Evolutionary conservation across 768 basidiomycete species (phyloP).

Genomic region (Daedaleopsis nitida): DNA sequence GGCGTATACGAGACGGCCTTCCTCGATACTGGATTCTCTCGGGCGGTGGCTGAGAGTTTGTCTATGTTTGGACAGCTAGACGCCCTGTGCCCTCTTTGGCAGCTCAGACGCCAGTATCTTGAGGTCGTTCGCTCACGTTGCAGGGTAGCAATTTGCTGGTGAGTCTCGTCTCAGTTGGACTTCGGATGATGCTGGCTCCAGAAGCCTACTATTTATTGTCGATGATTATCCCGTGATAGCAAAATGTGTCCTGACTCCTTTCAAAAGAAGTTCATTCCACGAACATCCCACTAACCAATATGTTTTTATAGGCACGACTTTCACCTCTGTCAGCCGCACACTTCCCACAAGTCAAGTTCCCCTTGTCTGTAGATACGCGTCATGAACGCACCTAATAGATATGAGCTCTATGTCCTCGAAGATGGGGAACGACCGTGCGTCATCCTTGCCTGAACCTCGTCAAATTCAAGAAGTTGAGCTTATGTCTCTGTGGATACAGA

Average conservation of each 20-base stretch:
- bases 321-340: background rate
- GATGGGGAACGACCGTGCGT: constrained; percentile 95
- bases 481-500: constrained; percentile 40
- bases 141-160: constrained; percentile 11
- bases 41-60: constrained; percentile 21
- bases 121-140: constrained; percentile 1
- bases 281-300: background rate
- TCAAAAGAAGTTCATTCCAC: background rate
- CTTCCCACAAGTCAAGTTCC: background rate
- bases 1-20: constrained; percentile 26
- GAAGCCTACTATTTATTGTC: constrained; percentile 71
- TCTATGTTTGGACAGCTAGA: constrained; percentile 17
- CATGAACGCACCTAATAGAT: constrained; percentile 96
- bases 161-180: constrained; percentile 12
- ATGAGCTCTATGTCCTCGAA: constrained; percentile 87
- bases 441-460: constrained; percentile 6
- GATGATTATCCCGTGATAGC: constrained; percentile 48
- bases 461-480: constrained; percentile 12
- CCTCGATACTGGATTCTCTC: constrained; percentile 17
- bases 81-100: background rate
- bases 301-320: constrained; percentile 1
- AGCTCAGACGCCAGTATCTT: constrained; percentile 3
- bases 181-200: constrained; percentile 50
- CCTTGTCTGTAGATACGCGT: constrained; percentile 14
- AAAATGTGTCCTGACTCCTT: constrained; percentile 48